Evolutionary conservation across 495 filamentous ascomycete species (phyloP).

Genomic region (Articulospora tetracladia): DNA sequence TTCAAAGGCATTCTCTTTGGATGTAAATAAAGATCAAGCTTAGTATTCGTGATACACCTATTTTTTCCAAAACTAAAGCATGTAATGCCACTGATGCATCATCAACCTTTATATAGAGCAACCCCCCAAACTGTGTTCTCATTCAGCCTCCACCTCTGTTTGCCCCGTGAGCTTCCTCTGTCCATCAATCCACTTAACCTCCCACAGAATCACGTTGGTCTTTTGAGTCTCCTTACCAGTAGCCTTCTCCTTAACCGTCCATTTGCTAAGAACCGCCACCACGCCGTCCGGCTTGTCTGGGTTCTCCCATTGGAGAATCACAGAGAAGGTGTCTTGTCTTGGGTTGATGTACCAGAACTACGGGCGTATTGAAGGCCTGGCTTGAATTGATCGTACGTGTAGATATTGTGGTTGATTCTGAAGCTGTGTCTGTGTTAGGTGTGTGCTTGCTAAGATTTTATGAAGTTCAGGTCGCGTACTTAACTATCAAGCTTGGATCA

Average conservation of each 20-base stretch:
- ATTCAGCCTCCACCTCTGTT: not conserved
- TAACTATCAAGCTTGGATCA: slow-evolving; percentile 4
- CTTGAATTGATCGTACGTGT: not conserved
- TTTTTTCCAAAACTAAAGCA: too few relatives aligned
- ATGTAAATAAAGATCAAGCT: too few relatives aligned
- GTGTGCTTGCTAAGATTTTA: not conserved
- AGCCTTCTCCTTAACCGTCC: not conserved
- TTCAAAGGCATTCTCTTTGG: too few relatives aligned
- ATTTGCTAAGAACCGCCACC: not conserved
- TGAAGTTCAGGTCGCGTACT: slow-evolving; percentile 1
- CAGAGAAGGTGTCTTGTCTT: slow-evolving; percentile 1
- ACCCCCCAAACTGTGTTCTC: not conserved
- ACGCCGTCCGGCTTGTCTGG: not conserved
- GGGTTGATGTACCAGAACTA: not conserved
- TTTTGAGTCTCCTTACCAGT: slow-evolving; percentile 2
- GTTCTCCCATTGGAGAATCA: slow-evolving; percentile 2
- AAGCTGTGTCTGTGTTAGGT: not conserved
- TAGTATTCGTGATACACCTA: too few relatives aligned
- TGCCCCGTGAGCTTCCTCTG: not conserved
- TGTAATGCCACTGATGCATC: too few relatives aligned
- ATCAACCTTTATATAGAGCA: too few relatives aligned
- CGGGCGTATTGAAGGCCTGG: slow-evolving; percentile 3
- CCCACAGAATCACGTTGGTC: not conserved
- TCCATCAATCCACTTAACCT: not conserved
- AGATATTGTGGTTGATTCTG: slow-evolving; percentile 5